phyloP scores from a whole-genome alignment of 2,329 filamentous ascomycete species.

The Phymatotrichopsis omnivora region DNA sequence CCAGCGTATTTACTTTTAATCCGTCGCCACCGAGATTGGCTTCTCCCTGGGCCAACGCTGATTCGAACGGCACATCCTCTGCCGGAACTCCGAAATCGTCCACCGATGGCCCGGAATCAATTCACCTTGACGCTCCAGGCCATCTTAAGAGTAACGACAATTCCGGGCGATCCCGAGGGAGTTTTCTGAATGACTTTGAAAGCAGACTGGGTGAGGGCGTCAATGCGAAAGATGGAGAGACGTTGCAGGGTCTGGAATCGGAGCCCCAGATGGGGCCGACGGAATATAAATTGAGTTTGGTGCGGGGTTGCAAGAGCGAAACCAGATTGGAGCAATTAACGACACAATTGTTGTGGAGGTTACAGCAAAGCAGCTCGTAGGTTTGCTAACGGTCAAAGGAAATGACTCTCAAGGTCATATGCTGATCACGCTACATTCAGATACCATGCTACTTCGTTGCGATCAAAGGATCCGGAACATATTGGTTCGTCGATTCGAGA shows the following conservation, averaged over 20 bases:
- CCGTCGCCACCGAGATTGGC: conserved; percentile 76
- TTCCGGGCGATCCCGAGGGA: conserved; percentile 31
- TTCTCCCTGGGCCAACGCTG: conserved; percentile 69
- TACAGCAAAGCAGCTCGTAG: conserved; percentile 89
- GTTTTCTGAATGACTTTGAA: conserved; percentile 36
- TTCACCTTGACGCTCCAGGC: conserved; percentile 26
- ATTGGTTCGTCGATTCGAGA: conserved; percentile 81
- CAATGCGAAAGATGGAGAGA: conserved; percentile 44
- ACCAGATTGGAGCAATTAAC: conserved; percentile 75
- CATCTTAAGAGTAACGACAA: conserved; percentile 27
- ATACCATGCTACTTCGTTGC: conserved; percentile 24
- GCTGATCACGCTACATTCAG: conserved; percentile 13
- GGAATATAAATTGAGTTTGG: conserved; percentile 89
- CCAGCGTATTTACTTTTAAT: conserved; percentile 93
- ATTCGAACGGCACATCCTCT: conserved; percentile 36
- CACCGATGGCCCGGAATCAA: conserved; percentile 35
- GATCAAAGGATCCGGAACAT: conserved; percentile 20
- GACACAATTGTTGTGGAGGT: conserved; percentile 85
- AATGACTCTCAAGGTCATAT: conserved; percentile 34
- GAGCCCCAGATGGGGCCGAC: conserved; percentile 91
- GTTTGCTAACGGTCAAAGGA: conserved; percentile 70
- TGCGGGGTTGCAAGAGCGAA: conserved; percentile 31
- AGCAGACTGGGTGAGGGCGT: conserved; percentile 35
- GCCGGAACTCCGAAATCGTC: conserved; percentile 23
- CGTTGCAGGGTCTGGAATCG: conserved; percentile 66